These are phyloP conservation scores for Rhizopogon vesiculosus DNA, from an alignment of 768 basidiomycete species.

Conservation along the genomic window DNA sequence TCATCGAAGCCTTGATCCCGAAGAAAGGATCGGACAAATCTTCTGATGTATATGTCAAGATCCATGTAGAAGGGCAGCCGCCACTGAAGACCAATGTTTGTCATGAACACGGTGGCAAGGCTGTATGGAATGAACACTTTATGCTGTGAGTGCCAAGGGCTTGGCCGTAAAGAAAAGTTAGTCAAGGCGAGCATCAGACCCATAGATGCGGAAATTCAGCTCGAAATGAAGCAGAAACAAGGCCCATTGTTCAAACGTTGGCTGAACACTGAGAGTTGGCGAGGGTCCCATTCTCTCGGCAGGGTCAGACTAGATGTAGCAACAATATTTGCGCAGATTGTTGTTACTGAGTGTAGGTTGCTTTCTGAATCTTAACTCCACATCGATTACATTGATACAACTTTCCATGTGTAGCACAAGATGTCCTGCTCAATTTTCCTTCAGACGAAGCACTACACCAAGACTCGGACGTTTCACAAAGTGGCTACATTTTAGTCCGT, in stretches of 20 bases:
- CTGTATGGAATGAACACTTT: neutral
- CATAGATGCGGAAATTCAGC: neutral
- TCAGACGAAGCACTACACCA: neutral
- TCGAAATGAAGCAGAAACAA: neutral
- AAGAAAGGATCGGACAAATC: neutral
- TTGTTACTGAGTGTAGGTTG: neutral
- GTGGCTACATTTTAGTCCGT: slow-evolving; percentile 12
- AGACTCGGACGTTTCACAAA: neutral
- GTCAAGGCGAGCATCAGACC: neutral
- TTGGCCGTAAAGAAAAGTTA: neutral
- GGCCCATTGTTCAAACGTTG: neutral
- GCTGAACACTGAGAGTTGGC: neutral
- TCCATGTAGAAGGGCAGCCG: neutral
- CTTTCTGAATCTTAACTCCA: neutral
- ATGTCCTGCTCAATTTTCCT: neutral
- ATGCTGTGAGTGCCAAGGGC: neutral
- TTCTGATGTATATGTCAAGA: neutral
- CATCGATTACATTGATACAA: neutral
- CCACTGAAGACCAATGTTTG: neutral
- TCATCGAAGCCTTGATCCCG: neutral
- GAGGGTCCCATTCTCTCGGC: neutral
- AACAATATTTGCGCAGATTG: neutral
- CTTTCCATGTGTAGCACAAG: neutral
- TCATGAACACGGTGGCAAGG: neutral
- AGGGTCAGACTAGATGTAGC: neutral